Evolutionary conservation across 2,329 filamentous ascomycete genomes (phyloP).

Genomic region (Monosporascus sp.): DNA sequence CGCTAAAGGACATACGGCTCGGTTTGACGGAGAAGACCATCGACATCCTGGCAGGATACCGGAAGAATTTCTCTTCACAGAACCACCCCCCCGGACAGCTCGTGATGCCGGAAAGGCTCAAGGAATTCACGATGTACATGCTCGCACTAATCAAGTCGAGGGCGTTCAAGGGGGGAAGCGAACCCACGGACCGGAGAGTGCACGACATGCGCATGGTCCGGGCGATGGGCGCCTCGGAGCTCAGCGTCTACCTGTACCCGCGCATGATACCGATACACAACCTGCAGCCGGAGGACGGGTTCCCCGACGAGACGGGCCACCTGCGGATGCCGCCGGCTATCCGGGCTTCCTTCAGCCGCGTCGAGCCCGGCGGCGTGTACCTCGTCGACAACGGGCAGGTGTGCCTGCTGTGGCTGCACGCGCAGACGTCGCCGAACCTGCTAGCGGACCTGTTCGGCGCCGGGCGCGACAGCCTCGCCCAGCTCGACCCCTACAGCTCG

Average conservation of each 20-base stretch:
- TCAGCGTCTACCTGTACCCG: conserved; percentile 91
- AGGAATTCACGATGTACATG: conserved; percentile 96
- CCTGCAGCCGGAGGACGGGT: conserved; percentile 80
- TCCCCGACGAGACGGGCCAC: conserved; percentile 82
- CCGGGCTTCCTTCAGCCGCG: conserved; percentile 77
- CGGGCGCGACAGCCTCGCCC: conserved; percentile 63
- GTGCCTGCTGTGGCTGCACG: conserved; percentile 87
- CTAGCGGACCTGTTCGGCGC: conserved; percentile 86
- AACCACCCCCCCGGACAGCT: conserved; percentile 86
- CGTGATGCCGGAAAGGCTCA: conserved; percentile 90
- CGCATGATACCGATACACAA: conserved; percentile 90
- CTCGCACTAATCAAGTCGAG: conserved; percentile 84
- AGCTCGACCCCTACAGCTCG: conserved; percentile 75
- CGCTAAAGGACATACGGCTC: conserved; percentile 79
- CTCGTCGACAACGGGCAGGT: conserved; percentile 93
- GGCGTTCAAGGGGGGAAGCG: conserved; percentile 87
- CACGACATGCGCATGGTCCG: conserved; percentile 89
- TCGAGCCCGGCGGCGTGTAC: conserved; percentile 92
- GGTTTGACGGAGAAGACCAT: conserved; percentile 86
- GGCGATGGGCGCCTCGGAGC: conserved; percentile 77
- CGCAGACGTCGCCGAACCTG: conserved; percentile 86
- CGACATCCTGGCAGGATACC: conserved; percentile 85
- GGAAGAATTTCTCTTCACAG: conserved; percentile 81
- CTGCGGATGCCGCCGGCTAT: conserved; percentile 76
- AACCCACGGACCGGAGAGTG: conserved; percentile 83